Conservation (phyloP, 495 filamentous ascomycete species). For the Trichoderma asperelloides region DNA sequence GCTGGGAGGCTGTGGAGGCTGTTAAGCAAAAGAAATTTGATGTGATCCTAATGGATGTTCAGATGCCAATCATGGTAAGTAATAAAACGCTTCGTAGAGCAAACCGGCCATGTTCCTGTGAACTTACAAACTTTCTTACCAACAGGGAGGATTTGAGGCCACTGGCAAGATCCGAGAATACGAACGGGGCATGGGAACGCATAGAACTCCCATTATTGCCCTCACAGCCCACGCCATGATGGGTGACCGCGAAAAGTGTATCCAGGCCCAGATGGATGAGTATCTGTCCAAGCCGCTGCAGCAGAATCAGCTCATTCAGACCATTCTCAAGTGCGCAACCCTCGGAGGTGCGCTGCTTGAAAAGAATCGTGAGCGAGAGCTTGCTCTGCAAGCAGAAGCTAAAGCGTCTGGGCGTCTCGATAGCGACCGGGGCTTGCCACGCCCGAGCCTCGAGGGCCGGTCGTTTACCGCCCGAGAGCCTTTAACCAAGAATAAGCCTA, state of each 20-base stretch:
- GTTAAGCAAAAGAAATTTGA: constrained; percentile 88
- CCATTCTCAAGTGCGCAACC: constrained; percentile 91
- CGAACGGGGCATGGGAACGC: constrained; percentile 66
- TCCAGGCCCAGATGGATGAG: constrained; percentile 98
- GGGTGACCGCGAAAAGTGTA: constrained; percentile 96
- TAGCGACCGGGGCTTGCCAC: constrained; percentile 17
- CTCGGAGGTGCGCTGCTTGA: constrained; percentile 84
- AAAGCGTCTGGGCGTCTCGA: constrained; percentile 17
- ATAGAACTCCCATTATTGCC: constrained; percentile 90
- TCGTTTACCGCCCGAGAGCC: constrained; percentile 13
- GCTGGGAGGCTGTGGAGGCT: constrained; percentile 80
- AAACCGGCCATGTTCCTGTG: neutral
- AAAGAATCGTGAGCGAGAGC: constrained; percentile 42
- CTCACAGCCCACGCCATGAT: constrained; percentile 98
- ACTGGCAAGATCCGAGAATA: constrained; percentile 95
- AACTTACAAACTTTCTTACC: constrained; percentile 19
- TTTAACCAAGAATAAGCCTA: neutral
- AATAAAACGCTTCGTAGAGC: neutral
- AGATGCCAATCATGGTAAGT: constrained; percentile 95
- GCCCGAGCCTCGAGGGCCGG: constrained; percentile 24
- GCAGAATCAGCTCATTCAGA: constrained; percentile 97
- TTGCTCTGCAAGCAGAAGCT: constrained; percentile 28
- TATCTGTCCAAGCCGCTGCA: constrained; percentile 97
- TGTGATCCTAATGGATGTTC: constrained; percentile 97
- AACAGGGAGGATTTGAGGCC: constrained; percentile 88